Percentiles rank a stretch among this genome's conserved stretches.
phyloP scores from a whole-genome alignment of 306 rosid species.

The Rubus parviflorus region DNA sequence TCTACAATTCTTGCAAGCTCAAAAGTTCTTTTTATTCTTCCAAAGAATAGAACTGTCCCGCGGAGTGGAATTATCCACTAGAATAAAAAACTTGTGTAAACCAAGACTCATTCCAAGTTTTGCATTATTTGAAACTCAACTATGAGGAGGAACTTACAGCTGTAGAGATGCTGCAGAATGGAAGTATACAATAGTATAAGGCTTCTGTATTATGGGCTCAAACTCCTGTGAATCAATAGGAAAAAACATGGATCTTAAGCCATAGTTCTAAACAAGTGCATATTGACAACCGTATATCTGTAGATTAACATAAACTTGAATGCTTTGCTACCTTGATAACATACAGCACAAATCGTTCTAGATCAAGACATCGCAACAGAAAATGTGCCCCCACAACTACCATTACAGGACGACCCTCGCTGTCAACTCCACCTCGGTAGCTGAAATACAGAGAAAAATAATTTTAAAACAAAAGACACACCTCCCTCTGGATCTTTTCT shows the following conservation, averaged over 20 bases:
- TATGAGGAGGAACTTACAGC: slow-evolving; percentile 55
- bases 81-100: neutral
- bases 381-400: slow-evolving; percentile 98
- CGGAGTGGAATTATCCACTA: neutral
- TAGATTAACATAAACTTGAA: slow-evolving; percentile 23
- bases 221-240: slow-evolving; percentile 70
- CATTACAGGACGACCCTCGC: slow-evolving; percentile 94
- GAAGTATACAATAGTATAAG: slow-evolving; percentile 85
- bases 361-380: slow-evolving; percentile 90
- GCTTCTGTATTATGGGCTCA: slow-evolving; percentile 93
- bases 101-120: neutral
- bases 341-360: slow-evolving; percentile 83
- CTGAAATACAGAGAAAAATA: slow-evolving; percentile 45
- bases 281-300: neutral
- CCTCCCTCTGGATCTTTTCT: slow-evolving; percentile 2
- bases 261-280: neutral
- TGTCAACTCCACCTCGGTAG: slow-evolving; percentile 96
- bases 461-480: neutral
- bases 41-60: neutral
- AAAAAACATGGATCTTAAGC: neutral
- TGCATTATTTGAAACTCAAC: slow-evolving; percentile 21
- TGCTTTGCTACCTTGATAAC: slow-evolving; percentile 70
- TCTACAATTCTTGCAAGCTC: neutral
- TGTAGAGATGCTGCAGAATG: slow-evolving; percentile 98
- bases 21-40: neutral